phyloP scores from a whole-genome alignment of 371 early-diverging fungal genomes.

The Mucor plumbeus region DNA sequence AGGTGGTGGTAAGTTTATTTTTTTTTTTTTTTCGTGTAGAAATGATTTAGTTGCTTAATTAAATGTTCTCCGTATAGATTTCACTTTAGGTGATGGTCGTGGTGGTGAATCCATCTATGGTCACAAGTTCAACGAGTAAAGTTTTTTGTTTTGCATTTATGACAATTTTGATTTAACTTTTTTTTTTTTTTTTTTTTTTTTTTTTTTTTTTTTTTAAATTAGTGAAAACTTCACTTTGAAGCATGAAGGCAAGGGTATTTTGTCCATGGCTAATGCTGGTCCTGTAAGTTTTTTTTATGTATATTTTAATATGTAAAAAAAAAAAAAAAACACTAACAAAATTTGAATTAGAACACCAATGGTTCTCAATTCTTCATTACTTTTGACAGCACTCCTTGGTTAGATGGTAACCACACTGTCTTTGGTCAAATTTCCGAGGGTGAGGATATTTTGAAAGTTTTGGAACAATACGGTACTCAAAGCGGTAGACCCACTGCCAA shows the following conservation, averaged over 20 bases:
- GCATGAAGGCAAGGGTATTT: conserved; percentile 79
- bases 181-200: conserved; percentile 14
- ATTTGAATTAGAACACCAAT: conserved; percentile 75
- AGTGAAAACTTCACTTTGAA: conserved; percentile 96
- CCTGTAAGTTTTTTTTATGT: conserved; percentile 44
- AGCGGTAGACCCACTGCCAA: conserved; percentile 70
- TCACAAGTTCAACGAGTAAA: conserved; percentile 87
- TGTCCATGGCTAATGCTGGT: conserved; percentile 99
- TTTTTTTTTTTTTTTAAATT: conserved; percentile 8
- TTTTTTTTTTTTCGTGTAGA: not conserved
- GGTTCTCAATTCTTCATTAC: conserved; percentile 98
- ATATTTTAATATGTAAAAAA: no score
- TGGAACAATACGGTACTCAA: conserved; percentile 78
- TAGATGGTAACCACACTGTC: conserved; percentile 85
- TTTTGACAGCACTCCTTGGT: conserved; percentile 77
- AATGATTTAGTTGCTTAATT: not conserved
- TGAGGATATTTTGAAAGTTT: conserved; percentile 76
- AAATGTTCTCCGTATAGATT: conserved; percentile 61
- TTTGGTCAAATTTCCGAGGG: conserved; percentile 93
- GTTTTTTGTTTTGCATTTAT: no score
- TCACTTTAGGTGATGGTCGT: conserved; percentile 91
- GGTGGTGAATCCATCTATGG: conserved; percentile 97
- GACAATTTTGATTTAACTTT: no score
- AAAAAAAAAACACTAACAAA: no score
- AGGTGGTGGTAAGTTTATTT: conserved; percentile 76